phyloP scores from a whole-genome alignment of 2,329 filamentous ascomycete species.

The Metarhizium guizhouense region DNA sequence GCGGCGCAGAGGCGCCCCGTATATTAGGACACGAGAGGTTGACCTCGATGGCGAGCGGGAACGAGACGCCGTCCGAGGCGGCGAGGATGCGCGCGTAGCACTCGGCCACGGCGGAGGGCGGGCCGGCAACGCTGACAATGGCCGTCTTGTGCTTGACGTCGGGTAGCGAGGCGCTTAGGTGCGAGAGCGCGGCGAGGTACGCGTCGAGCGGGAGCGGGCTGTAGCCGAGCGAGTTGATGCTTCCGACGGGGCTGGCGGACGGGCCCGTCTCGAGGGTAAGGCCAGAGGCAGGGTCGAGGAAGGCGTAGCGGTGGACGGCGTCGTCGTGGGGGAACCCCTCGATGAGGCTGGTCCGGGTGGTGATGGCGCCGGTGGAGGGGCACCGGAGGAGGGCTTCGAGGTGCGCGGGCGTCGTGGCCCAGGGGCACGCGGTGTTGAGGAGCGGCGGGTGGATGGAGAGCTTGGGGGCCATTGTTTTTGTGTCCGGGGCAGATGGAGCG shows the following conservation, averaged over 20 bases:
- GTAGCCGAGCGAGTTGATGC: conserved; percentile 67
- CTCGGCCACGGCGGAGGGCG: conserved; percentile 42
- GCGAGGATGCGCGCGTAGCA: conserved; percentile 44
- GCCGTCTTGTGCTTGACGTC: conserved; percentile 41
- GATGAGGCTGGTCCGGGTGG: conserved; percentile 61
- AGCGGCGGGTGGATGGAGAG: conserved; percentile 54
- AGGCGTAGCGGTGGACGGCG: conserved; percentile 52
- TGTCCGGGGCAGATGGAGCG: neutral
- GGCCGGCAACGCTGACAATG: conserved; percentile 64
- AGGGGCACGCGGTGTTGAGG: conserved; percentile 67
- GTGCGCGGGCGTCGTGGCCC: conserved; percentile 59
- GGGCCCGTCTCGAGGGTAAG: conserved; percentile 4
- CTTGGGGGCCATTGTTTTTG: conserved; percentile 12
- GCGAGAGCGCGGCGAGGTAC: conserved; percentile 49
- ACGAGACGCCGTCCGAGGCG: conserved; percentile 25
- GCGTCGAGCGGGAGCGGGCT: conserved; percentile 50
- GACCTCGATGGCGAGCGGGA: conserved; percentile 60
- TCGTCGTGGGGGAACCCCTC: conserved; percentile 55
- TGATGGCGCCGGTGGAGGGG: conserved; percentile 61
- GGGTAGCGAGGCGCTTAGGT: conserved; percentile 23
- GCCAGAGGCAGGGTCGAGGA: conserved; percentile 43
- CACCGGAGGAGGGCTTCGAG: conserved; percentile 52
- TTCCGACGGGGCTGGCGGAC: conserved; percentile 23
- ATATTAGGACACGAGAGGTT: conserved; percentile 78
- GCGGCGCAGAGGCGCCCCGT: conserved; percentile 53